phyloP scores from a whole-genome alignment of 108 stramenopile species.

The Cylindrotheca fusiformis region DNA sequence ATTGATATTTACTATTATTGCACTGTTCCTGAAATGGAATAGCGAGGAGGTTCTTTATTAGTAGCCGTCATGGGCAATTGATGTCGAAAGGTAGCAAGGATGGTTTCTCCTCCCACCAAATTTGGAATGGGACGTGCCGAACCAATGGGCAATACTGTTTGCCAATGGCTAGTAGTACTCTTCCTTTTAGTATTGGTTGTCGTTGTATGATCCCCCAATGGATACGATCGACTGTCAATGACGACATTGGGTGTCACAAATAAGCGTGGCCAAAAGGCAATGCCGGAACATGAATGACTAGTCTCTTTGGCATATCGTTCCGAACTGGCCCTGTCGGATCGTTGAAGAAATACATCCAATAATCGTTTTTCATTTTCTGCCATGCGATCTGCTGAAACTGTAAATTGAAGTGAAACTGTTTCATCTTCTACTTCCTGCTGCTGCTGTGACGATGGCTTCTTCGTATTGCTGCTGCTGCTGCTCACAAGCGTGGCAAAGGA shows the following conservation, averaged over 20 bases:
- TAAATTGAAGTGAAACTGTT: constrained; percentile 23
- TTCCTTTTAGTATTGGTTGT: too few species aligned
- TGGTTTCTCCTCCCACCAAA: constrained; percentile 34
- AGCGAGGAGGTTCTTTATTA: background rate
- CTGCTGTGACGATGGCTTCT: constrained; percentile 3
- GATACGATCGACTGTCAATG: constrained; percentile 43
- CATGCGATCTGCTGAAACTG: constrained; percentile 33
- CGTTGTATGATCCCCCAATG: constrained; percentile 54
- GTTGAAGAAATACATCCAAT: constrained; percentile 32
- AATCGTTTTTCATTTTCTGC: constrained; percentile 31
- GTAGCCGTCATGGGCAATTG: background rate
- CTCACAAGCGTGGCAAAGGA: constrained; percentile 33
- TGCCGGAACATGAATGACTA: constrained; percentile 38
- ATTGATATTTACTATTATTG: too few species aligned
- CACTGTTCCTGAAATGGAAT: background rate
- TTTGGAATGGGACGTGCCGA: constrained; percentile 30
- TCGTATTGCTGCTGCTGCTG: background rate
- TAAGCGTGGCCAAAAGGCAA: constrained; percentile 69
- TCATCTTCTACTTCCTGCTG: too few species aligned
- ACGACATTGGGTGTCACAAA: constrained; percentile 24
- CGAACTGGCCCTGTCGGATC: constrained; percentile 25
- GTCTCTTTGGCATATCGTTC: constrained; percentile 23
- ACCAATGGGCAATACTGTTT: constrained; percentile 69
- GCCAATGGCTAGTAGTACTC: constrained; percentile 82
- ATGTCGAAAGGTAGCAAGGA: constrained; percentile 6